Evolutionary conservation across 148 eudicot species (phyloP), one percentile per base, ranked within the genome.

Genomic region (Limonium bicolor): DNA sequence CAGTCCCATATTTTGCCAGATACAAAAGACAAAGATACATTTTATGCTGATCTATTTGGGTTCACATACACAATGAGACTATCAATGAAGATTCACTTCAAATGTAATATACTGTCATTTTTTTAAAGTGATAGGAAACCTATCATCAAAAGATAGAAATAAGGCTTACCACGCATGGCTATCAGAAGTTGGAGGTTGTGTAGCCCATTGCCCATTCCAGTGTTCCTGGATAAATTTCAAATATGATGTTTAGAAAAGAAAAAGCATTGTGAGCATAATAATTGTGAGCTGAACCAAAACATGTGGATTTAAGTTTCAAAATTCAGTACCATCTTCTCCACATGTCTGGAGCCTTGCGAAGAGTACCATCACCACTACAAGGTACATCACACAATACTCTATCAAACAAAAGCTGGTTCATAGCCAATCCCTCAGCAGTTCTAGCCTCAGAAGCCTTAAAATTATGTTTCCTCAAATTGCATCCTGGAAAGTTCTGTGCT

Each of bases 251-350:
- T 16, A 46, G 52, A 28, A 38, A 17, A 12, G 24, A 26, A 52
- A 35, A 26, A 51, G 20, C 28, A 41, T n/a, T n/a, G n/a, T n/a
- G n/a, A n/a, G n/a, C n/a, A n/a, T n/a, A n/a, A n/a, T n/a, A 24
- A 40, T 22, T 30, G n/a, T 17, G 4, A 21, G n/a, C 18, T 40
- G 34, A 27, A 24, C 7, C 10, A 11, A 5, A 11, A 22, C 48
- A 22, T 22, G 29, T 18, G 7, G 6, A n/a, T 22, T 15, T 6
- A 43, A 6, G 13, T 20, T 14, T 32, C 15, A 50, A 22, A 6
- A n/a, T n/a, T n/a, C n/a, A 21, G n/a, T 70, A 90, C 99, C 99
- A 90, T 72, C 74, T 84, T 58, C 88, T 78, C 99, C 99, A 90
- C 20, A 90, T 77, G 74, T 90, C 99, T 27, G 99, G 99, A 51